Conservation (phyloP, 345 rosid species). For the Tarenaya hassleriana region DNA sequence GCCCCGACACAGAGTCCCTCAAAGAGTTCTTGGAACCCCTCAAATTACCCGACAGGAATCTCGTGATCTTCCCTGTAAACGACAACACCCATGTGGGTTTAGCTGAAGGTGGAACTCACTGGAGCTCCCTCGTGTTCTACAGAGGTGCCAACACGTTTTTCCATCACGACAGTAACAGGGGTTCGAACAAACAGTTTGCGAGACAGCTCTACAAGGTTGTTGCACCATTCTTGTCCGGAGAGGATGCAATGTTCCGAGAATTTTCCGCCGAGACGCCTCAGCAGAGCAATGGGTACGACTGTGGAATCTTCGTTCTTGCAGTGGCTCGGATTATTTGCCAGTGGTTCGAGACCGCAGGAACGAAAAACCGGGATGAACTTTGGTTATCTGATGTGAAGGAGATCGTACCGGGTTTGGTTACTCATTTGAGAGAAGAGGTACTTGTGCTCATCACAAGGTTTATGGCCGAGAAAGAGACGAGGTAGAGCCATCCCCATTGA, state of each 20-base stretch:
- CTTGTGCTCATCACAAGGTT: conserved; percentile 43
- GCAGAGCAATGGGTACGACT: conserved; percentile 66
- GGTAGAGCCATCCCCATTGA: conserved; percentile 15
- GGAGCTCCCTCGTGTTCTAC: conserved; percentile 71
- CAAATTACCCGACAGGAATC: conserved; percentile 34
- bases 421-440: conserved; percentile 49
- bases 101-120: conserved; percentile 80
- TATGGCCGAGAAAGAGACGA: conserved; percentile 29
- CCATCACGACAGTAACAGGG: conserved; percentile 66
- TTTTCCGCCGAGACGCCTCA: conserved; percentile 48
- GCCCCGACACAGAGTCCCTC: conserved; percentile 44
- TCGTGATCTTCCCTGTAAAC: conserved; percentile 69
- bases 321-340: conserved; percentile 45
- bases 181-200: conserved; percentile 37
- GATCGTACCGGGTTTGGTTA: conserved; percentile 43
- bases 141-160: conserved; percentile 47
- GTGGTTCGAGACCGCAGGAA: conserved; percentile 39
- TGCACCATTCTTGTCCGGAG: conserved; percentile 30
- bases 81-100: conserved; percentile 49
- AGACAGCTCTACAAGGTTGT: conserved; percentile 40
- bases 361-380: conserved; percentile 26
- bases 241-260: conserved; percentile 37
- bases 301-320: conserved; percentile 64
- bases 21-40: conserved; percentile 60
- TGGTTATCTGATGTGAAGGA: conserved; percentile 65